These are phyloP conservation scores for Penicillium sp. DNA, from an alignment of 2,329 filamentous ascomycete genomes.

Conservation along the genomic window DNA sequence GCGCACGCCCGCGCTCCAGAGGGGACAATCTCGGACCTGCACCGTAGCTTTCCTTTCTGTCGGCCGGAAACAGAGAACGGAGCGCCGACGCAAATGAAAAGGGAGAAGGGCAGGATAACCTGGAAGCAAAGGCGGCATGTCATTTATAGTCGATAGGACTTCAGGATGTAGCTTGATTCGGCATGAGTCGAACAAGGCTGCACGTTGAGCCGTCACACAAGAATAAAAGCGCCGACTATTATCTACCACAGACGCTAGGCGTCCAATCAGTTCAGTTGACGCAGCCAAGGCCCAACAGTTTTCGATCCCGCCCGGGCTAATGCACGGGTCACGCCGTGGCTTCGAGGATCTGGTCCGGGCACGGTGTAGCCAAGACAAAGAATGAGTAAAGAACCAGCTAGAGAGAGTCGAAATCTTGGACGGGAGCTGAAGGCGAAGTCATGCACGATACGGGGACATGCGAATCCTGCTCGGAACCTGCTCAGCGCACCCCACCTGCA, in stretches of 20 bases:
- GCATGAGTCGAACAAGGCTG: not conserved
- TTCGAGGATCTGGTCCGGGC: not conserved
- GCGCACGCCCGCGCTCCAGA: constrained; percentile 2
- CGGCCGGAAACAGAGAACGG: not conserved
- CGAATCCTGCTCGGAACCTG: not conserved
- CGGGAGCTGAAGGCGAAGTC: not conserved
- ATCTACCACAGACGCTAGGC: not conserved
- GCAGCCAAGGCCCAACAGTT: not conserved
- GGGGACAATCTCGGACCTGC: constrained; percentile 1
- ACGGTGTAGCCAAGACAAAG: not conserved
- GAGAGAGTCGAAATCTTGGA: not conserved
- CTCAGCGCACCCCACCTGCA: not conserved
- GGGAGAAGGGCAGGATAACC: constrained; percentile 1
- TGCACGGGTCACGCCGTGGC: not conserved
- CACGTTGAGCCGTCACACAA: not conserved
- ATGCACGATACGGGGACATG: not conserved
- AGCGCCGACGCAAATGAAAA: not conserved
- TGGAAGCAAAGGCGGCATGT: not conserved
- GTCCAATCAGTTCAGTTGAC: not conserved
- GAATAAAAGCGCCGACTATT: not conserved
- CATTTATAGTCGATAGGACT: not conserved
- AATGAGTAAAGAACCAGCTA: not conserved
- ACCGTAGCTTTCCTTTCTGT: constrained; percentile 6
- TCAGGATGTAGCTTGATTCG: not conserved
- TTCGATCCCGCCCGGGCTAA: not conserved